Base-by-base conservation (phyloP, 2,329 filamentous ascomycete genomes). In the Pseudogymnoascus sp. region DNA sequence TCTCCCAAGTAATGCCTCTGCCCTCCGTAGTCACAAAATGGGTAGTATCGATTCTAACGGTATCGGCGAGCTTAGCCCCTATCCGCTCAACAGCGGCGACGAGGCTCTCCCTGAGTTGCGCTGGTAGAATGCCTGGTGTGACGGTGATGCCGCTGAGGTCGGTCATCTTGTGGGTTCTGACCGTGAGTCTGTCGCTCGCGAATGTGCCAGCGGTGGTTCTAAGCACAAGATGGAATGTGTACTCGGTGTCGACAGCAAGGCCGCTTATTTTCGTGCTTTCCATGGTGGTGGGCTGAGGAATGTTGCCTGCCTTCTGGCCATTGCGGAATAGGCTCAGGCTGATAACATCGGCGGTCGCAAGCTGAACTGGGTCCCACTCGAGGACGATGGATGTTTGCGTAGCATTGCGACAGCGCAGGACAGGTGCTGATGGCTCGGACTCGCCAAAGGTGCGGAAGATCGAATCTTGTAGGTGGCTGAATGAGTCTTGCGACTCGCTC, bases 351-450 rank as follows among this genome's bases (percentile, higher is more conserved):
- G 95, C 92, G 4, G 93, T 97, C 21, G 93, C 95, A 59, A 97
- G 86, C 70, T 93, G 85, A 72, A 99, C 89, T 35, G 93, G 91
- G 67, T 97, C 95, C 95, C 95, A 99, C 78, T 97, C 95, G 61
- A 99, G 89, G 38, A 99, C 95, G 52, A 97, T 89, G 28, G 91
- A 96, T n/a, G 95, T 99, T 77, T 99, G 95, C 0, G 95, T 99
- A 62, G 93, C 93, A 82, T 97, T 99, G 77, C 92, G 89, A 76
- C 95, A 96, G 71, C 92, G 90, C 37, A 99, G 86, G 60, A 89
- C 77, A 6, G 95, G 95, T 0, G 88, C 80, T 23, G 83, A 78
- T 33, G 95, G 95, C 63, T 91, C 88, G 64, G 84, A 81, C 68
- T 90, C 85, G 69, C 95, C 95, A 75, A 97, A 97, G 61, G 90